A percentile compares a stretch with the other conserved stretches of the same genome.
Conservation (phyloP, 2,329 filamentous ascomycete species). For the Verticillium isaacii region DNA sequence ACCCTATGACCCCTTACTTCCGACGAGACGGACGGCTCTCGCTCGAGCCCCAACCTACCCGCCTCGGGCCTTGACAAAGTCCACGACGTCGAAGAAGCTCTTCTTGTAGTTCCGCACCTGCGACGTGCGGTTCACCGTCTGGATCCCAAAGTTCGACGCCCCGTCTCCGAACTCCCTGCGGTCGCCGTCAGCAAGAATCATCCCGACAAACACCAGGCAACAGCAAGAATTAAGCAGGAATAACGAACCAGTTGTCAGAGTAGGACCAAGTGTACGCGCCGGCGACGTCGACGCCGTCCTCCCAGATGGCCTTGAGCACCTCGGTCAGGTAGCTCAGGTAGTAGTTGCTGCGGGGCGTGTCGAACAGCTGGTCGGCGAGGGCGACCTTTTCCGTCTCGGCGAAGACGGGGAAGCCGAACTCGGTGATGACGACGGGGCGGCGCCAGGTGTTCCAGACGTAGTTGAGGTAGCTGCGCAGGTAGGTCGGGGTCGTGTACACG, state of each 20-base stretch:
- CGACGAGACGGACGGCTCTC: too few relatives aligned
- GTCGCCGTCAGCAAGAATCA: constrained; percentile 22
- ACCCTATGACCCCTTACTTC: too few relatives aligned
- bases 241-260: constrained; percentile 39
- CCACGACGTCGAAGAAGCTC: constrained; percentile 53
- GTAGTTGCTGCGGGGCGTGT: constrained; percentile 48
- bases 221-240: too few relatives aligned
- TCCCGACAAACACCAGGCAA: neutral
- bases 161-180: constrained; percentile 47
- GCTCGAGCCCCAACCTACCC: neutral
- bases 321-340: constrained; percentile 51
- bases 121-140: constrained; percentile 49
- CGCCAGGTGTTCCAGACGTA: constrained; percentile 58
- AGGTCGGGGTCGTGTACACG: constrained; percentile 54
- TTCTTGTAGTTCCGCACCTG: constrained; percentile 48
- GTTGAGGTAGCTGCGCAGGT: constrained; percentile 49
- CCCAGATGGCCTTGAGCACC: constrained; percentile 48
- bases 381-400: constrained; percentile 33
- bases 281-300: constrained; percentile 49
- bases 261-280: constrained; percentile 51
- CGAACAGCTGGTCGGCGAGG: constrained; percentile 46
- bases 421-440: constrained; percentile 40
- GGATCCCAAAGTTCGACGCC: constrained; percentile 45
- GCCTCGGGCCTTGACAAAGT: constrained; percentile 32
- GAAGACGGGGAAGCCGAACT: constrained; percentile 55